These are phyloP conservation scores for Rubroboletus satanas DNA, from an alignment of 768 basidiomycete species.

Conservation along the genomic window DNA sequence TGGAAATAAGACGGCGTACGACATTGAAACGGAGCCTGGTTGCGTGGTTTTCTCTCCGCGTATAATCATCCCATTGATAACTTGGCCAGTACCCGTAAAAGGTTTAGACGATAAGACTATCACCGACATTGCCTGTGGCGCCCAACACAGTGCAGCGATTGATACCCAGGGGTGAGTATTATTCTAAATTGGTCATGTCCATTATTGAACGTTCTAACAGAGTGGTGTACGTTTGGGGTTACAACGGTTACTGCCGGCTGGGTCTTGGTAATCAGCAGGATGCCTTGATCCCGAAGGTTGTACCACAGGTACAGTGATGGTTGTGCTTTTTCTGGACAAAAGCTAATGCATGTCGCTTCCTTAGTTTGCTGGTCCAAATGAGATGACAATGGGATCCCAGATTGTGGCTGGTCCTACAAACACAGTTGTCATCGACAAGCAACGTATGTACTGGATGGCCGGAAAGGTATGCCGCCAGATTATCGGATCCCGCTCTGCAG, in stretches of 20 bases:
- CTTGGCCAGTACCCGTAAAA: conserved; percentile 59
- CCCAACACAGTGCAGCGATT: conserved; percentile 82
- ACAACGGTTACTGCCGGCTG: conserved; percentile 86
- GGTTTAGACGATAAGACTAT: conserved; percentile 77
- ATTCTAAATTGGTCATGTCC: background rate
- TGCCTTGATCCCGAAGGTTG: conserved; percentile 70
- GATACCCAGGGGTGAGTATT: conserved; percentile 64
- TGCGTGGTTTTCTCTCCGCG: conserved; percentile 30
- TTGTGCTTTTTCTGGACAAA: background rate
- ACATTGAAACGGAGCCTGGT: conserved; percentile 69
- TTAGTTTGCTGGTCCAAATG: conserved; percentile 73
- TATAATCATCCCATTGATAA: conserved; percentile 3
- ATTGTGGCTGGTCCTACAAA: conserved; percentile 81
- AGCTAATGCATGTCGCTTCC: background rate
- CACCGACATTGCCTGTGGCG: conserved; percentile 77
- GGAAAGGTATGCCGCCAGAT: conserved; percentile 52
- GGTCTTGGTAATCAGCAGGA: conserved; percentile 87
- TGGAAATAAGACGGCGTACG: conserved; percentile 80
- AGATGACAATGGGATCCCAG: conserved; percentile 52
- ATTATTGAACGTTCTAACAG: conserved; percentile 35
- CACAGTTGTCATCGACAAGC: conserved; percentile 79
- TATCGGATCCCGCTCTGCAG: background rate
- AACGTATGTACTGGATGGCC: conserved; percentile 85
- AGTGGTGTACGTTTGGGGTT: conserved; percentile 81
- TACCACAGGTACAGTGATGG: conserved; percentile 60